phyloP scores from a whole-genome alignment of 441 rosid species.

The Gossypium laxum region DNA sequence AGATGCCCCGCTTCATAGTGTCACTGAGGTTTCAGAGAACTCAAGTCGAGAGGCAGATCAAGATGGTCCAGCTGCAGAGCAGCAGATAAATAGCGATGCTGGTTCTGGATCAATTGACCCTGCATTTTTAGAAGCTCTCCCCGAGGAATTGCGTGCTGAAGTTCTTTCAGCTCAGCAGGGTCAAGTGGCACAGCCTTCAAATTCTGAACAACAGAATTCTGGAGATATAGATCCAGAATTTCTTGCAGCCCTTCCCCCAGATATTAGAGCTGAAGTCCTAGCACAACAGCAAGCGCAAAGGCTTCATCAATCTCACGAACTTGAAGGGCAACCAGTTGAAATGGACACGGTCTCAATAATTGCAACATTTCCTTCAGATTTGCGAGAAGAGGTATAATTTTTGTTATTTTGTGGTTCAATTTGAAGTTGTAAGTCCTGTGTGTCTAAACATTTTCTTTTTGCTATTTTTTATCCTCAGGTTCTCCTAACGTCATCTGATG shows the following conservation, averaged over 20 bases:
- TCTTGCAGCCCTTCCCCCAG: conserved; percentile 99
- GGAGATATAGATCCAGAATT: conserved; percentile 97
- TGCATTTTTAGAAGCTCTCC: conserved; percentile 94
- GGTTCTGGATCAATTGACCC: conserved; percentile 86
- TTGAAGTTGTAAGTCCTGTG: neutral
- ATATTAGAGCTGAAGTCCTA: conserved; percentile 86
- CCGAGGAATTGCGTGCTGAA: conserved; percentile 95
- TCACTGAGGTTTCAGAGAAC: conserved; percentile 90
- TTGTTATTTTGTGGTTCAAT: conserved; percentile 2
- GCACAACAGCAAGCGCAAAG: conserved; percentile 97
- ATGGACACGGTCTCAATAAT: conserved; percentile 98
- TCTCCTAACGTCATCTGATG: conserved; percentile 89
- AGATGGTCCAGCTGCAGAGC: conserved; percentile 59
- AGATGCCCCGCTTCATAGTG: conserved; percentile 79
- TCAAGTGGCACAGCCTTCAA: conserved; percentile 77
- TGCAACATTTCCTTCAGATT: conserved; percentile 91
- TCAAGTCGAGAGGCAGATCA: conserved; percentile 82
- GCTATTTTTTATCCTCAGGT: conserved; percentile 41
- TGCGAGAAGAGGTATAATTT: conserved; percentile 80
- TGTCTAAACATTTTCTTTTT: neutral
- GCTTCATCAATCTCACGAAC: conserved; percentile 87
- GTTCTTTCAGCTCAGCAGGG: conserved; percentile 92
- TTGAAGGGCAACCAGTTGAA: conserved; percentile 99
- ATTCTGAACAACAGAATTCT: conserved; percentile 53
- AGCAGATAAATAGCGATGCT: conserved; percentile 52